A percentile compares a stretch with the other conserved stretches of the same genome.
Conservation (phyloP, 306 rosid species). For the Myrica gale region DNA sequence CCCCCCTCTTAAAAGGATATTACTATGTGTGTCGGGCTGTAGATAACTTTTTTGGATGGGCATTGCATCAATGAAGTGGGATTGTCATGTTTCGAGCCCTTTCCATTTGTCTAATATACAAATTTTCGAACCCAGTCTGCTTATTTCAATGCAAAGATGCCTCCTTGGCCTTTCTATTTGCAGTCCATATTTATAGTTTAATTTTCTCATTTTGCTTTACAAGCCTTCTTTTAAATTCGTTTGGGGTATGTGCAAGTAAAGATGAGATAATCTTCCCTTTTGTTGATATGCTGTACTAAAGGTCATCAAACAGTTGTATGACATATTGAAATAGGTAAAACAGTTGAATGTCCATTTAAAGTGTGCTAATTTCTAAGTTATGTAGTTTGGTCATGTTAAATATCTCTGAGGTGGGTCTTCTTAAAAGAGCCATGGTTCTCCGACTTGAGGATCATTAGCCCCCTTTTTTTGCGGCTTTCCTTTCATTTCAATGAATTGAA, state of each 20-base stretch:
- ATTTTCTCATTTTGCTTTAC: neutral
- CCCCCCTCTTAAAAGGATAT: neutral
- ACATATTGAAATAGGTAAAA: neutral
- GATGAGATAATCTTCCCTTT: neutral
- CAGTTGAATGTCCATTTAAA: neutral
- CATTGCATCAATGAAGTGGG: neutral
- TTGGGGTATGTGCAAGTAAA: neutral
- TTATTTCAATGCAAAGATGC: neutral
- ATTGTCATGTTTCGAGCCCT: neutral
- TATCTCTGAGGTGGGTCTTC: neutral
- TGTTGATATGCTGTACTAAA: neutral
- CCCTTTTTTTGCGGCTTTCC: neutral
- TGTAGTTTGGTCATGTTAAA: neutral
- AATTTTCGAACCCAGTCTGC: neutral
- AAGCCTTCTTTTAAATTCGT: neutral
- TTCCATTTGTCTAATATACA: neutral
- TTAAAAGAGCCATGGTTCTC: neutral
- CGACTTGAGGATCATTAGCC: neutral
- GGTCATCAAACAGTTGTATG: neutral
- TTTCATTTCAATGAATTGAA: slow-evolving; percentile 12
- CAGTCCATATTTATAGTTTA: neutral
- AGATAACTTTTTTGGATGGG: neutral
- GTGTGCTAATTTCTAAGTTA: neutral
- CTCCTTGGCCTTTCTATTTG: neutral
- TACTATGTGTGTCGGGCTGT: neutral